A percentile compares a stretch with the other conserved stretches of the same genome.
Conservation (phyloP, 2,329 filamentous ascomycete genomes). For the Trichoderma brevicompactum region DNA sequence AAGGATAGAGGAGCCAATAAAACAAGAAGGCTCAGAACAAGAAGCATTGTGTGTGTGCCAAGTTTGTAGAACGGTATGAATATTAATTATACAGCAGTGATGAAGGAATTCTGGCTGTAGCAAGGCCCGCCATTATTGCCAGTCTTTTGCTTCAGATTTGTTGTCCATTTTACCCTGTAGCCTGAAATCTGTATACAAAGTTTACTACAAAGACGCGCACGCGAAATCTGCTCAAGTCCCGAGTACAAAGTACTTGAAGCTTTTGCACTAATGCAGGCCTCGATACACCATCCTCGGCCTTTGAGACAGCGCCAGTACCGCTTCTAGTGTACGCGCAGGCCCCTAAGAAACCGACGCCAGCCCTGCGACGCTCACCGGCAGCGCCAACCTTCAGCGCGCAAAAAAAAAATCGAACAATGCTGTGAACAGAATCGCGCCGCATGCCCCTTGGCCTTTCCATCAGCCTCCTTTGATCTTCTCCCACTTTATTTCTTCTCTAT, state of each 20-base stretch:
- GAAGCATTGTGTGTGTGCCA: background rate
- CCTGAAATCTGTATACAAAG: too few species aligned
- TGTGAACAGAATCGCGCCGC: constrained; percentile 11
- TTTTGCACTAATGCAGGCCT: background rate
- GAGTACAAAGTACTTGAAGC: too few species aligned
- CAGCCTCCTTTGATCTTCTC: constrained; percentile 24
- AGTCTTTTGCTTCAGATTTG: too few species aligned
- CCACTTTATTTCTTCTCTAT: background rate
- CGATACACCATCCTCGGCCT: background rate
- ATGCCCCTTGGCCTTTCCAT: constrained; percentile 25
- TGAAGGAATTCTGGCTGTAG: too few species aligned
- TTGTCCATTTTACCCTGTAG: too few species aligned
- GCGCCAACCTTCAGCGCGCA: constrained; percentile 14
- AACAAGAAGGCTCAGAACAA: background rate
- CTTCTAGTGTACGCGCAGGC: background rate
- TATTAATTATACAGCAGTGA: too few species aligned
- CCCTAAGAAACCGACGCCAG: background rate
- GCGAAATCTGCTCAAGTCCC: too few species aligned
- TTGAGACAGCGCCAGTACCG: background rate
- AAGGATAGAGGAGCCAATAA: background rate
- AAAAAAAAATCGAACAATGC: constrained; percentile 3
- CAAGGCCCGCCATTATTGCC: too few species aligned
- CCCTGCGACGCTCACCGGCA: background rate
- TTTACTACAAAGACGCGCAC: too few species aligned
- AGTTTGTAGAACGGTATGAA: too few species aligned